These are phyloP conservation scores for Trichoderma orchidacearum DNA, from an alignment of 495 filamentous ascomycete genomes.

Conservation along the genomic window DNA sequence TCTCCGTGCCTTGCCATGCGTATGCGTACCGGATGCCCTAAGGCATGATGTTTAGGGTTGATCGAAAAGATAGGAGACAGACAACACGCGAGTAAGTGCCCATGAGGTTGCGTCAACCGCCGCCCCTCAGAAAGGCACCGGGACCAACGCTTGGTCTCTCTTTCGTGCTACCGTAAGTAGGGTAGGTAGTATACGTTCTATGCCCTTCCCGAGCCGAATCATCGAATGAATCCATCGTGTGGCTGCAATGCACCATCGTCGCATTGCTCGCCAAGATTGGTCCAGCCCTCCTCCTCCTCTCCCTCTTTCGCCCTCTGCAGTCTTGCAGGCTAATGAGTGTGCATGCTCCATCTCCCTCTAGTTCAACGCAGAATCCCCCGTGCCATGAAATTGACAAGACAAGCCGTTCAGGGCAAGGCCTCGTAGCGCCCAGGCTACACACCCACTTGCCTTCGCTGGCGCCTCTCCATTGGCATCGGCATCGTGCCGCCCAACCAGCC, in stretches of 20 bases:
- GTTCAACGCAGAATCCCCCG: not conserved
- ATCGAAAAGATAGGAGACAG: too few relatives aligned
- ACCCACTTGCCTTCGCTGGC: not conserved
- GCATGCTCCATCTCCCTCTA: not conserved
- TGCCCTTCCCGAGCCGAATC: not conserved
- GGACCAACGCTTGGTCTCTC: too few relatives aligned
- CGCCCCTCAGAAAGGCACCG: too few relatives aligned
- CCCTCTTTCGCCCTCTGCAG: not conserved
- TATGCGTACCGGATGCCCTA: too few relatives aligned
- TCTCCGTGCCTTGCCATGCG: too few relatives aligned
- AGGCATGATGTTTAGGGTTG: too few relatives aligned
- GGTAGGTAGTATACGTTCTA: not conserved
- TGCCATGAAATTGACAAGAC: too few relatives aligned
- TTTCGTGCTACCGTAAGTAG: too few relatives aligned
- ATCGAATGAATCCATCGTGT: not conserved
- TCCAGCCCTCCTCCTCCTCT: not conserved
- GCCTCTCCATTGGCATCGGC: not conserved
- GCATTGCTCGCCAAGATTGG: not conserved
- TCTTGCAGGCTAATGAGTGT: too few relatives aligned
- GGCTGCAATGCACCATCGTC: not conserved
- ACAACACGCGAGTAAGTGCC: too few relatives aligned
- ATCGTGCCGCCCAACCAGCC: not conserved
- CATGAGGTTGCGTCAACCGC: too few relatives aligned
- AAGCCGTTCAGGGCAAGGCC: too few relatives aligned
- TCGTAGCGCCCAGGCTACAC: not conserved